Evolutionary conservation across 225 moss, liverwort and hornwort genomes (phyloP), one percentile per base, ranked within the genome.

Genomic region (Antitrichia curtipendula): DNA sequence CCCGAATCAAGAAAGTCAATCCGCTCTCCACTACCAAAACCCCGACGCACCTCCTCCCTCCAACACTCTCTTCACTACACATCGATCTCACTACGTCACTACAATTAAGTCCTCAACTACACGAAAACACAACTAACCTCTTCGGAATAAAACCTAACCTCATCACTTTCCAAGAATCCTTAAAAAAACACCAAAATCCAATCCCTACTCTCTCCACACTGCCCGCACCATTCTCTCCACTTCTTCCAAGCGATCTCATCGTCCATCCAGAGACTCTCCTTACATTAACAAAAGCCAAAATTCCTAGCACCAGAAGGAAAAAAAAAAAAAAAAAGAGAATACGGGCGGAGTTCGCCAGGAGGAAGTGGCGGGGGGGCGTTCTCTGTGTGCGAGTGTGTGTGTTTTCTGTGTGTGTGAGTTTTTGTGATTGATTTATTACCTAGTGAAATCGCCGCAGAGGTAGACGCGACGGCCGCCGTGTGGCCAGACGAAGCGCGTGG

Each of bases 401-500:
- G 12, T 59, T 34, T 20, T 73, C 6, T 72, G 72, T 10, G 73
- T 47, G 73, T 31, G 73, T 22, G 76, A 9, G 49, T 49, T 45
- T 32, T 8, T 5, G 80, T 41, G 57, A 40, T 58, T 10, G 49
- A 9, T 13, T 28, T 10, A 7, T 31, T 74, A 96, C 97, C 96
- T 93, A 58, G 97, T 95, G 87, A 98, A 98, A 83, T 96, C 95
- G 73, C 98, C 98, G 88, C 97, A 98, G 72, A 97, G 94, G 92
- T 95, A 96, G 89, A 98, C 97, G 60, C 95, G 95, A 53, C 97
- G 96, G 66, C 97, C 97, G 53, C 98, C 97, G 90, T 96, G 97
- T 82, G 96, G 96, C 97, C 97, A 98, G 87, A 95, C 95, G 88
- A 98, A 98, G 72, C 95, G 95, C 82, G 97, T 98, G 41, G 98